Evolutionary conservation across 2,329 filamentous ascomycete genomes (phyloP).

Genomic region (Chaetomium sp.): DNA sequence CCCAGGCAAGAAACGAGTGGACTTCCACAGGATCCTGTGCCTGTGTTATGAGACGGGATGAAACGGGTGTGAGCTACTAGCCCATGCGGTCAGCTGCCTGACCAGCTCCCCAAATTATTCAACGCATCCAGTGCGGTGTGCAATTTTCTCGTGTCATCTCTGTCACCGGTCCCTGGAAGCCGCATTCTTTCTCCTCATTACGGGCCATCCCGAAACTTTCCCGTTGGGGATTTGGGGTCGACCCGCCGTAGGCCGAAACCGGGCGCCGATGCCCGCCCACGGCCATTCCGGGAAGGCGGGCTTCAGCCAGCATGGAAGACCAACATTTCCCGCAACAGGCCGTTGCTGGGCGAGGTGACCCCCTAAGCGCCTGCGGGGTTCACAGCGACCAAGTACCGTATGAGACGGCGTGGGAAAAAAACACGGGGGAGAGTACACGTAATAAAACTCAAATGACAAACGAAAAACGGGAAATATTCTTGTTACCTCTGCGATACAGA

Average conservation of each 20-base stretch:
- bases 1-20: too few species aligned
- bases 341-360: too few species aligned
- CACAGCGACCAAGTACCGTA: too few species aligned
- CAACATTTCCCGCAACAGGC: neutral
- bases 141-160: slow-evolving; percentile 14
- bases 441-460: too few species aligned
- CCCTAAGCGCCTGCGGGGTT: too few species aligned
- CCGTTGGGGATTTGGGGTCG: neutral
- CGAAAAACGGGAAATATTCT: too few species aligned
- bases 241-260: slow-evolving; percentile 14
- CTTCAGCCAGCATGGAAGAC: neutral
- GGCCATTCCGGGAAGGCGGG: neutral
- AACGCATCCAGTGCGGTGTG: slow-evolving; percentile 12
- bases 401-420: neutral
- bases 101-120: slow-evolving; percentile 2
- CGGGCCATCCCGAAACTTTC: slow-evolving; percentile 12
- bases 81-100: neutral
- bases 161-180: neutral
- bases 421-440: neutral
- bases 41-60: too few species aligned
- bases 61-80: too few species aligned
- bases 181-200: neutral
- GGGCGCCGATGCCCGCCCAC: slow-evolving; percentile 1
- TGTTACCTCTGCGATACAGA: slow-evolving; percentile 12
- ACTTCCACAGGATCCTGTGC: too few species aligned